Base-by-base conservation (phyloP, 2,329 filamentous ascomycete genomes). In the Plectosphaerella cucumerina region DNA sequence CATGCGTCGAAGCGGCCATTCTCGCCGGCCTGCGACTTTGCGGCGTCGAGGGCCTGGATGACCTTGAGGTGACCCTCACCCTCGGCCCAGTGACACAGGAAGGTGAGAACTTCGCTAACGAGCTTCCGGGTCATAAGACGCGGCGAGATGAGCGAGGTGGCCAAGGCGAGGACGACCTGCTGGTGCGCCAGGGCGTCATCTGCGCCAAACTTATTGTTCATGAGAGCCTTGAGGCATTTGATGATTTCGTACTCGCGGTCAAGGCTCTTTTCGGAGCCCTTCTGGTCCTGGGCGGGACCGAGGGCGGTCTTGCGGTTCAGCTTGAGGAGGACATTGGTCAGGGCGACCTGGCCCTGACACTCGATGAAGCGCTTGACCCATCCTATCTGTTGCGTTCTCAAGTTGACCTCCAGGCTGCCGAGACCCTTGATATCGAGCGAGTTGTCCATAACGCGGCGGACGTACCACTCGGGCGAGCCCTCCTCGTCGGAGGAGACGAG, bases 201-300 rank as follows among this genome's bases (percentile, higher is more conserved):
- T 55, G 94, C 94, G 55, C 94, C 94, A 67, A 96, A 97, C 68
- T 96, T 97, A 81, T 97, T 99, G 82, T 99, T 99, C 88, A 97
- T 96, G 52, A 97, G 73, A 31, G 92, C 91, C 75, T 97, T 97
- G 52, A 99, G 72, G 73, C 94, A 97, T 73, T 99, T 99, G 65
- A 96, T 84, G 56, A 99, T 96, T 65, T 97, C 94, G 66, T 97
- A 97, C 71, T 96, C 92, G 59, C 88, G 84, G 64, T 97, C 92
- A 47, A 94, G 77, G 63, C 93, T 89, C 67, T 88, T 90, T 60
- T 96, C 90, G 8, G 23, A 23, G 35, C 34, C 18, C 35, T 39
- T 18, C 49, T 75, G 75, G 5, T 84, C 81, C 21, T 82, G 80
- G 4, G 84, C 81, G 2, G 89, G 88, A 5, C 89, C 89, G 51